Conservation (phyloP, 805 yeast genomes). For the Candida palmyrensis region DNA sequence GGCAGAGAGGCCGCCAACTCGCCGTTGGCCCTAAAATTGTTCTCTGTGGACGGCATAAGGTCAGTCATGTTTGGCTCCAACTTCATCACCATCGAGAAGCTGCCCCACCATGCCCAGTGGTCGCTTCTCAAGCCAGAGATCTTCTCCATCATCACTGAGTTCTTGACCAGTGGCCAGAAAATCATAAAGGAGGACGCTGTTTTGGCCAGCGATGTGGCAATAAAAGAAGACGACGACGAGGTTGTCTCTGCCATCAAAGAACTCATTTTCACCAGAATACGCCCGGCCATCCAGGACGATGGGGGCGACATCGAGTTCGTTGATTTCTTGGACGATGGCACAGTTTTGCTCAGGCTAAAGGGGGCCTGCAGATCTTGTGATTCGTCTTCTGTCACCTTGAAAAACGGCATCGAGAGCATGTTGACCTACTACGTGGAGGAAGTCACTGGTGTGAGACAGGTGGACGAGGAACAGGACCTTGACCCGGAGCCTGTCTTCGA, state of each 20-base stretch:
- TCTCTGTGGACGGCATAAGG: constrained; percentile 69
- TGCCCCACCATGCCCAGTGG: constrained; percentile 48
- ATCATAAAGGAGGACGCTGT: constrained; percentile 34
- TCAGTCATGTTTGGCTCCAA: constrained; percentile 78
- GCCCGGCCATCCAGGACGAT: constrained; percentile 72
- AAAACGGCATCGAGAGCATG: constrained; percentile 68
- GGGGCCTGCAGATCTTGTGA: constrained; percentile 77
- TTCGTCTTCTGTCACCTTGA: constrained; percentile 58
- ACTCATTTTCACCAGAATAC: constrained; percentile 60
- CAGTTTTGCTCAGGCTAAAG: constrained; percentile 52
- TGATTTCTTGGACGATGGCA: constrained; percentile 49
- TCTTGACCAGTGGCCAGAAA: constrained; percentile 50
- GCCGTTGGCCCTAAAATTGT: constrained; percentile 72
- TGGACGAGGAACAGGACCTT: constrained; percentile 34
- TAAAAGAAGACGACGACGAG: constrained; percentile 62
- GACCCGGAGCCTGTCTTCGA: constrained; percentile 8
- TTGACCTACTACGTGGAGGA: constrained; percentile 66
- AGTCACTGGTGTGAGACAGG: constrained; percentile 51
- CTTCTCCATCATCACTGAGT: constrained; percentile 53
- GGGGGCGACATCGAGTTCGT: constrained; percentile 74
- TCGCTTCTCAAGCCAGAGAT: constrained; percentile 61
- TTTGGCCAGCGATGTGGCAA: constrained; percentile 34
- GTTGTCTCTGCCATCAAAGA: constrained; percentile 64
- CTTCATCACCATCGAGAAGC: constrained; percentile 78
- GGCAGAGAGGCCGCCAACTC: constrained; percentile 74